These are phyloP conservation scores for Trichoderma atroviride DNA, from an alignment of 2,329 filamentous ascomycete genomes.

Conservation along the genomic window DNA sequence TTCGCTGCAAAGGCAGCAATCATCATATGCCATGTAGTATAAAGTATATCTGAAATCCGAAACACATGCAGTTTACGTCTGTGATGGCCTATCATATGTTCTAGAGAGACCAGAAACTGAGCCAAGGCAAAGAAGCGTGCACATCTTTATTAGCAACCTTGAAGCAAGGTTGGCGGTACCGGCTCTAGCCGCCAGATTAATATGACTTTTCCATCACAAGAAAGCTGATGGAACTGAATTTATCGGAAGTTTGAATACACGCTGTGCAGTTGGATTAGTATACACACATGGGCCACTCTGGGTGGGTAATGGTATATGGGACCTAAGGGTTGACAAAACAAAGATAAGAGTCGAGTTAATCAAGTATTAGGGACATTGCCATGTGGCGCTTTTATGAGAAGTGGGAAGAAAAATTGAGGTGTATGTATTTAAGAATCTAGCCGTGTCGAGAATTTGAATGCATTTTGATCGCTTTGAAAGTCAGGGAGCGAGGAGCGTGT, in stretches of 20 bases:
- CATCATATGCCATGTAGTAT: background rate
- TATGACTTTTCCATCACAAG: background rate
- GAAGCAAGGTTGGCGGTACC: background rate
- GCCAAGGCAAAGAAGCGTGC: background rate
- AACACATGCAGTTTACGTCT: background rate
- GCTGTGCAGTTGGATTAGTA: background rate
- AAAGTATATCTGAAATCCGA: background rate
- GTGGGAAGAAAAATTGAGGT: background rate
- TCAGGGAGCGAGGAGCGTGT: no score
- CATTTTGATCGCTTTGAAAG: no score
- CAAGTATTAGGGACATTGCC: background rate
- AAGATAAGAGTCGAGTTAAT: background rate
- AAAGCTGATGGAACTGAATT: background rate
- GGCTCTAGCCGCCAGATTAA: background rate
- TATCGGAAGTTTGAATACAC: background rate
- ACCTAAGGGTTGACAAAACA: no score
- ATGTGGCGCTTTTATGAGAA: background rate
- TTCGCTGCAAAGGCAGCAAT: background rate
- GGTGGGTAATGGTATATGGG: no score
- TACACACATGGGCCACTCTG: no score
- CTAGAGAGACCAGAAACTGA: background rate
- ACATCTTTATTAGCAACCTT: background rate
- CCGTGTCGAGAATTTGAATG: no score
- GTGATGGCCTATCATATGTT: background rate
- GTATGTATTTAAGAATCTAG: no score